These are phyloP conservation scores for Fennellomyces sp. DNA, from an alignment of 371 early-diverging fungal genomes.

Conservation along the genomic window DNA sequence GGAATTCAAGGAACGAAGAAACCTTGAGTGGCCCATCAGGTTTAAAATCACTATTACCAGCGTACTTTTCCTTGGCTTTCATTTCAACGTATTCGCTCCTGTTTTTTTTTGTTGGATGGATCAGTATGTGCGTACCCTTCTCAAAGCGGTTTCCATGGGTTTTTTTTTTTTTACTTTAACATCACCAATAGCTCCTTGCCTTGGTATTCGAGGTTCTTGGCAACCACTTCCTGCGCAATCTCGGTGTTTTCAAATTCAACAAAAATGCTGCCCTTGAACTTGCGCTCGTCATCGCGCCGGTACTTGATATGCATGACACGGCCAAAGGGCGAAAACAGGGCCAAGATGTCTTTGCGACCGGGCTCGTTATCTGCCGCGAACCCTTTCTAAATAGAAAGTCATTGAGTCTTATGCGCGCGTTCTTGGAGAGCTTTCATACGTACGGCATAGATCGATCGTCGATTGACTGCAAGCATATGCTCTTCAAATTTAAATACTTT, in stretches of 20 bases:
- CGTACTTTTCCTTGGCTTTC: conserved; percentile 41
- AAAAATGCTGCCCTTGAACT: conserved; percentile 50
- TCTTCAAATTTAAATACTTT: conserved; percentile 4
- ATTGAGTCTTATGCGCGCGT: no score
- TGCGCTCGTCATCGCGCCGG: conserved; percentile 36
- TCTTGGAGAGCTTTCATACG: no score
- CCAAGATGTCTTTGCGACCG: background rate
- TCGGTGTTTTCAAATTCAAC: conserved; percentile 44
- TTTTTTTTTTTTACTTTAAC: no score
- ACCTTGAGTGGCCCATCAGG: background rate
- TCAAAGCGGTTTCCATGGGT: no score
- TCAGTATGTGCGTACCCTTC: no score
- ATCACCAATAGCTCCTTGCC: conserved; percentile 22
- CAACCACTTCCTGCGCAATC: conserved; percentile 25
- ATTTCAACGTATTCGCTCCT: conserved; percentile 43
- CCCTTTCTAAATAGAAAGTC: conserved; percentile 8
- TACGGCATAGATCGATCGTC: conserved; percentile 49
- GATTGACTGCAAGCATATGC: conserved; percentile 23
- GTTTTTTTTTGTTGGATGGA: no score
- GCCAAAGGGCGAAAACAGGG: conserved; percentile 37
- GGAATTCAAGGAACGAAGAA: conserved; percentile 24
- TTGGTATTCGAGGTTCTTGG: conserved; percentile 20
- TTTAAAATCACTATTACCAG: background rate
- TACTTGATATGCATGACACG: conserved; percentile 37
- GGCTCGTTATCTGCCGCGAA: conserved; percentile 17